phyloP scores from a whole-genome alignment of 192 early-diverging fungal genomes.

The Coemansia sp. region DNA sequence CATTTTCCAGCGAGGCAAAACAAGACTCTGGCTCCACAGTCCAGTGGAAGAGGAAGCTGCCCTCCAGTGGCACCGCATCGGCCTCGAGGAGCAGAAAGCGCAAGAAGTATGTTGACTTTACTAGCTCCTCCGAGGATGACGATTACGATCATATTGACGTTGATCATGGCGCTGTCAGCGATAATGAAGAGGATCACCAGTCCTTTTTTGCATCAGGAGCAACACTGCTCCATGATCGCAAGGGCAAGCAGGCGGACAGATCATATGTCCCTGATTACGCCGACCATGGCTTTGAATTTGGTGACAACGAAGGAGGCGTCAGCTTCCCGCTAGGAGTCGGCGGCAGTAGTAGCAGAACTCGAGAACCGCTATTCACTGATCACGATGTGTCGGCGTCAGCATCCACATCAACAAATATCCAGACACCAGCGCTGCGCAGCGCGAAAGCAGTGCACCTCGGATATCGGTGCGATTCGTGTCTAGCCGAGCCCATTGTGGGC shows the following conservation, averaged over 20 bases:
- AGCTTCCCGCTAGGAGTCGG: background rate
- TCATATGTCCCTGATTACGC: conserved; percentile 1
- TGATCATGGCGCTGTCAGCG: conserved; percentile 11
- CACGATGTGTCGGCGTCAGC: conserved; percentile 11
- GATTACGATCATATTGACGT: conserved; percentile 14
- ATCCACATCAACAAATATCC: conserved; percentile 8
- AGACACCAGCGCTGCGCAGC: conserved; percentile 25
- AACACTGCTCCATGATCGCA: conserved; percentile 25
- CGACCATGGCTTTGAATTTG: no score
- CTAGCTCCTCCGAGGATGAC: conserved; percentile 34
- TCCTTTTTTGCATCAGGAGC: background rate
- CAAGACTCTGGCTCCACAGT: background rate
- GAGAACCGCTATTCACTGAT: background rate
- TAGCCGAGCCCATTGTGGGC: conserved; percentile 71
- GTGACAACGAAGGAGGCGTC: background rate
- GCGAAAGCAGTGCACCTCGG: conserved; percentile 39
- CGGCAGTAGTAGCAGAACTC: conserved; percentile 11
- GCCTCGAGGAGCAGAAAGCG: conserved; percentile 6
- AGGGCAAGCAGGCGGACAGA: conserved; percentile 49
- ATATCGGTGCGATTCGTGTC: conserved; percentile 68
- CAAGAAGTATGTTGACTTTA: conserved; percentile 43
- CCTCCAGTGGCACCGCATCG: conserved; percentile 1
- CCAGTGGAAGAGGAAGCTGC: conserved; percentile 35
- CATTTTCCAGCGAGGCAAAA: background rate
- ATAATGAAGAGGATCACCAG: background rate